These are phyloP conservation scores for Ascochyta clinopodiicola DNA, from an alignment of 2,329 filamentous ascomycete species.

Conservation along the genomic window DNA sequence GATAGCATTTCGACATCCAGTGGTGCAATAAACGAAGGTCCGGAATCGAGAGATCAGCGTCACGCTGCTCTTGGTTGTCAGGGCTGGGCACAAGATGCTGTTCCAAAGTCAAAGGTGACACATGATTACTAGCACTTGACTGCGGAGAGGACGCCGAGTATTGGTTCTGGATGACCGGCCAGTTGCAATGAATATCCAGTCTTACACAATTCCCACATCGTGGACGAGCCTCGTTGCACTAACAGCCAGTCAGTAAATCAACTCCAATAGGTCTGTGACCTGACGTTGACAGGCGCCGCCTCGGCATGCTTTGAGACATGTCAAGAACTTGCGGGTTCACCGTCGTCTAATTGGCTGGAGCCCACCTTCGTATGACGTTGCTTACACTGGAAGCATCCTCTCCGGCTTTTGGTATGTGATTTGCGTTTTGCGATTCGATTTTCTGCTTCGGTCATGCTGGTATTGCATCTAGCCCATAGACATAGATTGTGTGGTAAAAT, in stretches of 20 bases:
- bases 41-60: conserved; percentile 31
- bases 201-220: conserved; percentile 41
- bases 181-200: conserved; percentile 40
- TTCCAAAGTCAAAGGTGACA: background rate
- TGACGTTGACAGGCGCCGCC: background rate
- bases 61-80: background rate
- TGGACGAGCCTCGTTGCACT: conserved; percentile 43
- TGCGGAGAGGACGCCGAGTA: conserved; percentile 27
- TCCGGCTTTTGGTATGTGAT: conserved; percentile 41
- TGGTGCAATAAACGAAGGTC: conserved; percentile 40
- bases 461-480: background rate
- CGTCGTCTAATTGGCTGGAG: conserved; percentile 1
- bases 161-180: conserved; percentile 28
- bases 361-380: conserved; percentile 42
- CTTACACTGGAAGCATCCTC: conserved; percentile 42
- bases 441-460: conserved; percentile 24
- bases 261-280: background rate
- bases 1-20: conserved; percentile 33
- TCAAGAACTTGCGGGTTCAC: background rate
- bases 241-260: background rate
- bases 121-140: conserved; percentile 21
- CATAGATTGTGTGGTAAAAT: background rate
- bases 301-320: background rate
- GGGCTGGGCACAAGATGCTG: background rate
- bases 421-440: conserved; percentile 37